Evolutionary conservation across 2,329 filamentous ascomycete genomes (phyloP), one percentile per base, ranked within the genome.

Genomic region (Cryoendolithus antarcticus): DNA sequence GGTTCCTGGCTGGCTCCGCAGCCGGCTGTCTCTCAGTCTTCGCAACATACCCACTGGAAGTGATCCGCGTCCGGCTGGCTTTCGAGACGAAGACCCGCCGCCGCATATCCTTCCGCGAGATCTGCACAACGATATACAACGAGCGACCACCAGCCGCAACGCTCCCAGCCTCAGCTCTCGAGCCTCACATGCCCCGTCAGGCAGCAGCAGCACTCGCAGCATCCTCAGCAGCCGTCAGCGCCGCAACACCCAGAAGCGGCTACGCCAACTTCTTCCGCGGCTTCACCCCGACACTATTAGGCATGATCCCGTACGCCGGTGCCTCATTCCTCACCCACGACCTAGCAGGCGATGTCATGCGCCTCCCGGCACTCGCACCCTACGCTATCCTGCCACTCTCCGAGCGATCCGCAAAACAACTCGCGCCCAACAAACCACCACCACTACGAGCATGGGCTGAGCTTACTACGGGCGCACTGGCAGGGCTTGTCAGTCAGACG

Each of bases 251-350:
- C 1, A 70, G 68, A 19, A 72, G 71, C 8, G 89, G 89, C 3
- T 59, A 96, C 1, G 63, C 76, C 40, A 98, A 98, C 61, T 98
- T 98, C 60, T 98, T 95, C 63, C 78, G 91, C 35, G 91, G 91
- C 36, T 98, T 98, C 60, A 76, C 78, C 0, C 84, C 89, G 0
- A 96, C 91, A 0, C 62, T 98, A 4, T 70, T 93, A 44, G 91
- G 91, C 51, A 98, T 98, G 89, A 67, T 98, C 1, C 91, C 91
- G 0, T 98, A 98, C 56, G 91, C 91, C 1, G 91, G 91, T 52
- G 80, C 93, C 55, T 94, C 86, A 1, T 98, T 98, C 64, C 72
- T 98, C 31, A 93, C 86, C 0, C 91, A 98, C 64, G 91, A 98
- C 60, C 86, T 84, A 4, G 76, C 82, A 31, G 84, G 85, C 44